Evolutionary conservation across 257 asterid genomes (phyloP).

Genomic region (Lycium ferocissimum): DNA sequence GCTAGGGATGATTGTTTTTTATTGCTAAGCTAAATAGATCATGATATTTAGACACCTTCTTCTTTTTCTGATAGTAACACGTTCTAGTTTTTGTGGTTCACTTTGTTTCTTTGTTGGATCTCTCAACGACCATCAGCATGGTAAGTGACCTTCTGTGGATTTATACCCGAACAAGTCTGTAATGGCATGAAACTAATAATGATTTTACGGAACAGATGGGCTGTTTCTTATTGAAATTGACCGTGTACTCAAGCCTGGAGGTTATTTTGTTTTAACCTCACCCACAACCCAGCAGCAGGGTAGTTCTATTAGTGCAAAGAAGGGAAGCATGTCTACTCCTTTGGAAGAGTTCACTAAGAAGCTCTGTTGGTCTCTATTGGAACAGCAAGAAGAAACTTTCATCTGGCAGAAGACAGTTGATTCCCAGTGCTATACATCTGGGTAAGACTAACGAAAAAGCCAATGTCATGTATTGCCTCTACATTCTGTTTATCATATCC

Average conservation of each 20-base stretch:
- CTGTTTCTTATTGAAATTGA: conserved; percentile 85
- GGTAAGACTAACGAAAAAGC: conserved; percentile 55
- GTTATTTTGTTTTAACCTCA: conserved; percentile 86
- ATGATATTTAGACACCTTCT: background rate
- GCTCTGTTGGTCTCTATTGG: conserved; percentile 81
- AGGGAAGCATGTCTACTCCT: conserved; percentile 61
- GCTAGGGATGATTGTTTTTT: background rate
- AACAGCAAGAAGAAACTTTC: conserved; percentile 81
- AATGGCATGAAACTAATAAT: conserved; percentile 40
- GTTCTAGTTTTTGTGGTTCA: background rate
- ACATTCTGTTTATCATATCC: background rate
- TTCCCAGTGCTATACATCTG: conserved; percentile 66
- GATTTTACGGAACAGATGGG: conserved; percentile 66
- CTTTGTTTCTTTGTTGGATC: conserved; percentile 15
- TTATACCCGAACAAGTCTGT: background rate
- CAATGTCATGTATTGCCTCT: background rate
- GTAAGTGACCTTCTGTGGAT: background rate
- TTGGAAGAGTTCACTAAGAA: conserved; percentile 68
- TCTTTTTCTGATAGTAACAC: background rate
- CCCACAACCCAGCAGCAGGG: conserved; percentile 67
- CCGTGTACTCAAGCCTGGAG: conserved; percentile 96
- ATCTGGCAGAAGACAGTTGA: conserved; percentile 92
- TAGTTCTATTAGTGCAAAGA: conserved; percentile 47
- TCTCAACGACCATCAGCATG: conserved; percentile 1
- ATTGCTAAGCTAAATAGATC: background rate